These are phyloP conservation scores for Litchi chinensis DNA, from an alignment of 345 rosid species.

Conservation along the genomic window DNA sequence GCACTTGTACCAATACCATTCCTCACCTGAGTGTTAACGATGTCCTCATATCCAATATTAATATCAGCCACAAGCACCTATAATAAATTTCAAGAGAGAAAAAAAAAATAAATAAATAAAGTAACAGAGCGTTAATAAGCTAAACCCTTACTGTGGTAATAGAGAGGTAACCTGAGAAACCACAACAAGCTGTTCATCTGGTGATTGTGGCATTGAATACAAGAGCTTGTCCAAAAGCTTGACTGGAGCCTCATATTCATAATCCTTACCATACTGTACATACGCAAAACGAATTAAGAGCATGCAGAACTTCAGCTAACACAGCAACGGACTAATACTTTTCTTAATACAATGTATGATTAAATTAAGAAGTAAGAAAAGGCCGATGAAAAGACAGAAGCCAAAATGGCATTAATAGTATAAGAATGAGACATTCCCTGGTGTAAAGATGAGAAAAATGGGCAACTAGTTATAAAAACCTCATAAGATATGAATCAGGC, in stretches of 20 bases:
- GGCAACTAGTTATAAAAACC: not conserved
- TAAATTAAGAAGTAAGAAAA: not conserved
- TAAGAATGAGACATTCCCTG: not conserved
- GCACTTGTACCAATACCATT: conserved; percentile 1
- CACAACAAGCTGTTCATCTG: conserved; percentile 68
- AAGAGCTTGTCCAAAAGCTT: conserved; percentile 70
- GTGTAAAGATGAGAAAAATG: not conserved
- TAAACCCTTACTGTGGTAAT: not conserved
- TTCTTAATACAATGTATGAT: not conserved
- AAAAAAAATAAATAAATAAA: not conserved
- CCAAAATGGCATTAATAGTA: not conserved
- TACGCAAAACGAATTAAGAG: not conserved
- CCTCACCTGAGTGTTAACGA: conserved; percentile 68
- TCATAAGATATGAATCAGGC: not conserved
- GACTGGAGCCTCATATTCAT: conserved; percentile 77
- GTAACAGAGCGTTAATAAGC: conserved; percentile 10
- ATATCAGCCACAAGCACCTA: conserved; percentile 77
- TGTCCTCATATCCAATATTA: conserved; percentile 73
- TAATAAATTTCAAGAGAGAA: not conserved
- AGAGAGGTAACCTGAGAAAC: conserved; percentile 59
- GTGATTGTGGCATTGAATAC: conserved; percentile 61
- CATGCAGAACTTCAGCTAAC: not conserved
- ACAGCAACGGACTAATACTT: not conserved
- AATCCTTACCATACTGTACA: conserved; percentile 67
- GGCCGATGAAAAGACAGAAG: not conserved